Base-by-base conservation (phyloP, 257 asterid species). In the Ilex asprella region DNA sequence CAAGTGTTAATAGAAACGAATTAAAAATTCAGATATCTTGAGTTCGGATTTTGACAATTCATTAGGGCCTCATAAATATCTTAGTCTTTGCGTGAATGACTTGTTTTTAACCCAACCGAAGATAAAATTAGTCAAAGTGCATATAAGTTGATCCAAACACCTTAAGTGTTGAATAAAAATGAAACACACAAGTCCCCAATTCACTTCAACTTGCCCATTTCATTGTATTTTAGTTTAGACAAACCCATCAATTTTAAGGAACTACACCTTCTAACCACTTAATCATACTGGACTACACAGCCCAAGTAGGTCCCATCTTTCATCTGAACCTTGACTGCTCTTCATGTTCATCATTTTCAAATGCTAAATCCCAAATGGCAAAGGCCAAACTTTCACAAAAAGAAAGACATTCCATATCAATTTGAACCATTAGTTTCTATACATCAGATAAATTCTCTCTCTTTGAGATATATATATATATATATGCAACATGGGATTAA, bases 301-400 rank as follows among this genome's bases (percentile, higher is more conserved):
- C 31, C 30, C 41, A 59, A 69, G 67, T 65, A 72, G 73, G 59
- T 73, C 79, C 64, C 81, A 62, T 62, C 79, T 67, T 79, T 73
- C 70, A 67, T 57, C 69, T 30, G 68, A 41, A 46, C 47, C 70
- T 75, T 70, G 79, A 74, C 85, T 67, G 46, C 67, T 69, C n/a
- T 78, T 70, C 82, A 63, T 69, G 13, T 78, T 70, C 82, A 63
- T 70, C 61, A 39, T 67, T 75, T 65, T 51, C 67, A 59, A 66
- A 63, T 62, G 70, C 58, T 56, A 32, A 58, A 64, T 30, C 16
- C 39, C 60, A 9, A 43, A 8, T 61, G 29, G 11, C 43, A 61
- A 31, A 56, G 35, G 27, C 27, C 27, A 21, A 21, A 21, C 63
- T 69, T 51, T 50, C 16, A 31, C 57, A 27, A 56, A 62, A 59